These are phyloP conservation scores for Tephrocybe sp. DNA, from an alignment of 768 basidiomycete species.

Conservation along the genomic window DNA sequence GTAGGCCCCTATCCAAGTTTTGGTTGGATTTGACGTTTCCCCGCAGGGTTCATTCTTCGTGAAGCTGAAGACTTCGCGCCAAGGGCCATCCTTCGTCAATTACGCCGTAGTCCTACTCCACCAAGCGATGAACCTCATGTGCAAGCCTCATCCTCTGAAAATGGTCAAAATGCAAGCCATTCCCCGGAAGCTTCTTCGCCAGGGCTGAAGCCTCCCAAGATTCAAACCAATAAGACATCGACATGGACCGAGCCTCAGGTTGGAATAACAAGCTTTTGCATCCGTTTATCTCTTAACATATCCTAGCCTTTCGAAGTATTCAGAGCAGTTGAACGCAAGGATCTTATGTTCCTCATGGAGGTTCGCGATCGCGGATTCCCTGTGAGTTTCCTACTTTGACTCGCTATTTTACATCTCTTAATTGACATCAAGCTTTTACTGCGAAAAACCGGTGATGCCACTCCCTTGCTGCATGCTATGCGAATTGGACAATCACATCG, in stretches of 20 bases:
- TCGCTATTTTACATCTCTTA: background rate
- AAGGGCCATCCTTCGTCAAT: conserved; percentile 51
- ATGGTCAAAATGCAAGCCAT: conserved; percentile 20
- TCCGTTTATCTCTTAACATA: background rate
- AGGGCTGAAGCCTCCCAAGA: conserved; percentile 11
- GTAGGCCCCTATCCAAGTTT: background rate
- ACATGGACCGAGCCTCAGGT: conserved; percentile 58
- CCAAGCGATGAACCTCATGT: conserved; percentile 20
- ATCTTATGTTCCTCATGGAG: conserved; percentile 82
- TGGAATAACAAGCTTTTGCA: conserved; percentile 5
- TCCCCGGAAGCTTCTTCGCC: conserved; percentile 19
- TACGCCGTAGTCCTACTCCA: conserved; percentile 44
- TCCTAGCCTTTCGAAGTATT: conserved; percentile 59
- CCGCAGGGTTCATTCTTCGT: conserved; percentile 63
- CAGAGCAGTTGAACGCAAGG: conserved; percentile 80
- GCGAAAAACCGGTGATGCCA: conserved; percentile 81
- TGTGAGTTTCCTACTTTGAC: conserved; percentile 40
- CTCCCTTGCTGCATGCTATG: conserved; percentile 91
- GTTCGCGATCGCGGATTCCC: conserved; percentile 77
- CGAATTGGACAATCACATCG: conserved; percentile 69
- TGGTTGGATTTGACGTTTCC: conserved; percentile 17
- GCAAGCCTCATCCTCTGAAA: conserved; percentile 12
- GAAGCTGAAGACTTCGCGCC: conserved; percentile 65
- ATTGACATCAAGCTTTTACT: conserved; percentile 58
- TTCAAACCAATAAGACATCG: conserved; percentile 9